Evolutionary conservation across 1,139 yeast species (phyloP).

Genomic region (Candida sp.): DNA sequence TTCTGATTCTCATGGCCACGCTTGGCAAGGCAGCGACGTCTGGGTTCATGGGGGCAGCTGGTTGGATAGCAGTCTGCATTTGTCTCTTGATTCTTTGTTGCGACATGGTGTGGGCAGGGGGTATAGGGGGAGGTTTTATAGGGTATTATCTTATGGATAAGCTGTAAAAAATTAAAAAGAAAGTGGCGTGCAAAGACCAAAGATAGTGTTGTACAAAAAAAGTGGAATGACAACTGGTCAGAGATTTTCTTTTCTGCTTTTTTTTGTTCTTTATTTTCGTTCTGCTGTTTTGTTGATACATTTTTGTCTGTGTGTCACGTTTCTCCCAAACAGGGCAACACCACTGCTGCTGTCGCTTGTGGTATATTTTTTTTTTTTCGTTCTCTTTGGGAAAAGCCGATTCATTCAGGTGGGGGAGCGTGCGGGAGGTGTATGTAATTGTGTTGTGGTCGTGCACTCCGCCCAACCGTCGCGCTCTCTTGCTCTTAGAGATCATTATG

Average conservation of each 20-base stretch:
- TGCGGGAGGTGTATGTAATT: too few relatives aligned
- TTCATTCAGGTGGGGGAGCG: not conserved
- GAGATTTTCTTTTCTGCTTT: not conserved
- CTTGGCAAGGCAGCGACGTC: slow-evolving; percentile 43
- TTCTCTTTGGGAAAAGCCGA: too few relatives aligned
- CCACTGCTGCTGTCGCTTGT: not conserved
- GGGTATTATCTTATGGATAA: not conserved
- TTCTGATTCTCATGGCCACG: slow-evolving; percentile 74
- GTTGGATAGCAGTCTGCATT: slow-evolving; percentile 12
- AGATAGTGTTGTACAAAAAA: slow-evolving; percentile 1
- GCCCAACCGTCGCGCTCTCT: not conserved
- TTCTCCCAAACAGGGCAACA: not conserved
- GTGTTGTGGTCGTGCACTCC: not conserved
- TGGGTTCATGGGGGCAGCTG: slow-evolving; percentile 7
- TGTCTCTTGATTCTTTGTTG: slow-evolving; percentile 14
- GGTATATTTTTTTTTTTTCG: too few relatives aligned
- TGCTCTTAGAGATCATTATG: slow-evolving; percentile 6
- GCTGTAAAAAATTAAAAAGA: not conserved
- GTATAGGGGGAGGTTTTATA: not conserved
- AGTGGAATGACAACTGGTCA: slow-evolving; percentile 5
- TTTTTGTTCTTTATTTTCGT: not conserved
- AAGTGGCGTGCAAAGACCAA: slow-evolving; percentile 1
- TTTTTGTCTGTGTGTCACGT: not conserved
- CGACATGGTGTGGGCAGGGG: slow-evolving; percentile 7
- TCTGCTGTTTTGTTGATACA: not conserved